Evolutionary conservation across 2,329 filamentous ascomycete genomes (phyloP), one percentile per base, ranked within the genome.

Genomic region (Neopestalotiopsis sp.): DNA sequence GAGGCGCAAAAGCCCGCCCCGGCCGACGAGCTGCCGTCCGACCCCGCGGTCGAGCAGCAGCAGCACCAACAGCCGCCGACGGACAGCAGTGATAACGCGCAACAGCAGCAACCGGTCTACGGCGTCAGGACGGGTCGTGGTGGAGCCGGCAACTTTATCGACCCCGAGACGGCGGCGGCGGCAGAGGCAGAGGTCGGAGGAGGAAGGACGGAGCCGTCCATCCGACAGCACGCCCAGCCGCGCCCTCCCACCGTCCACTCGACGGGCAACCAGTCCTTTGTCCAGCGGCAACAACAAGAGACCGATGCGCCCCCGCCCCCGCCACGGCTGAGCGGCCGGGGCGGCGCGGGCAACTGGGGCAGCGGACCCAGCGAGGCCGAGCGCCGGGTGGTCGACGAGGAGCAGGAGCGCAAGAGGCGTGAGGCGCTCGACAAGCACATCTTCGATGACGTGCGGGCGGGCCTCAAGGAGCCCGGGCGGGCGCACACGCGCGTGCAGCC

Each of bases 81-180:
- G 64, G n/a, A n/a, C n/a, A n/a, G n/a, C n/a, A n/a, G 45, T 17
- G 45, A n/a, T 17, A 17, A 17, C 45, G n/a, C 45, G 10, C 34
- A 38, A 10, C 34, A 38, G 34, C 45, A 24, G 24, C 24, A 24
- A 2, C 45, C 45, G 17, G 45, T 20, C 17, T 52, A 52, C 45
- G 84, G 84, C 78, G 73, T 80, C 28, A 78, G 82, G 52, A 80
- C 79, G 45, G 89, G 89, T 67, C 86, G 89, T 69, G 89, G 89
- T 71, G 89, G 89, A 24, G 88, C 89, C 1, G 89, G 89, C 49
- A 91, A 91, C 81, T 89, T 85, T 74, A 76, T 84, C 66, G 82
- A 84, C 66, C 72, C 80, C 20, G 73, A 77, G 58, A 74, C 78
- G 70, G 68, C 72, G 72, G 5, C 67, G 64, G 38, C 70, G 66